Evolutionary conservation across 2,329 filamentous ascomycete species (phyloP).

Genomic region (Neopestalotiopsis sp.): DNA sequence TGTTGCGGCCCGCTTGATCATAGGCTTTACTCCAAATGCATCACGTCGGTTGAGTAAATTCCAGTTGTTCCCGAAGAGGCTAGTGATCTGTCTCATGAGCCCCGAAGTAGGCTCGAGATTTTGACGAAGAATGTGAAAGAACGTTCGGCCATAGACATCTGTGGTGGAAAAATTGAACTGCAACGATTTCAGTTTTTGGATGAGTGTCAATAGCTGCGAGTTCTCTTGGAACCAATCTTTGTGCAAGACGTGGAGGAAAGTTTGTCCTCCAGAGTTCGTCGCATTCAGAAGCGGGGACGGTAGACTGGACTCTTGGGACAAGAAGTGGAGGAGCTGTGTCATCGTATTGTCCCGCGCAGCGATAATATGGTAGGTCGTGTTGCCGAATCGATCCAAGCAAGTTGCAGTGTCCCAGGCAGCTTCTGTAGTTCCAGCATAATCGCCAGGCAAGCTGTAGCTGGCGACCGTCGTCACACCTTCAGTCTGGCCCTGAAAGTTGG

Average conservation of each 20-base stretch:
- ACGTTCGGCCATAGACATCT: constrained; percentile 38
- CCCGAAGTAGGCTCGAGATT: constrained; percentile 21
- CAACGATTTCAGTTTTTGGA: constrained; percentile 26
- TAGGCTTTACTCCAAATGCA: constrained; percentile 47
- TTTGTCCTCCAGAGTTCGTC: constrained; percentile 35
- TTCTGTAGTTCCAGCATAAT: constrained; percentile 47
- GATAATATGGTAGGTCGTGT: constrained; percentile 54
- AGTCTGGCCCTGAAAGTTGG: constrained; percentile 1
- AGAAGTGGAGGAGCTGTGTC: constrained; percentile 26
- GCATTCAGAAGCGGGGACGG: constrained; percentile 34
- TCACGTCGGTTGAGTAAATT: constrained; percentile 48
- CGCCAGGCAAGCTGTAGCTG: constrained; percentile 50
- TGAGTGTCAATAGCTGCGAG: constrained; percentile 27
- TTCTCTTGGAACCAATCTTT: constrained; percentile 34
- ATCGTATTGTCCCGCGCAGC: constrained; percentile 27
- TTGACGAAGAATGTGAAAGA: constrained; percentile 40
- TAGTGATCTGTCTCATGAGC: constrained; percentile 26
- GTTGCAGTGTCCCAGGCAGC: neutral
- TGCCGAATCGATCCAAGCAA: constrained; percentile 53
- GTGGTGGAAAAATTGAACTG: constrained; percentile 31
- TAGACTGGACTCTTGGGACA: constrained; percentile 24
- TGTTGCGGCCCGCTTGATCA: constrained; percentile 26
- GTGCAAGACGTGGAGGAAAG: constrained; percentile 40
- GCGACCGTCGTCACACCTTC: constrained; percentile 22
- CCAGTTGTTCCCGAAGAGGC: constrained; percentile 32